phyloP scores from a whole-genome alignment of 2,329 filamentous ascomycete genomes.

The Claviceps quebecensis region DNA sequence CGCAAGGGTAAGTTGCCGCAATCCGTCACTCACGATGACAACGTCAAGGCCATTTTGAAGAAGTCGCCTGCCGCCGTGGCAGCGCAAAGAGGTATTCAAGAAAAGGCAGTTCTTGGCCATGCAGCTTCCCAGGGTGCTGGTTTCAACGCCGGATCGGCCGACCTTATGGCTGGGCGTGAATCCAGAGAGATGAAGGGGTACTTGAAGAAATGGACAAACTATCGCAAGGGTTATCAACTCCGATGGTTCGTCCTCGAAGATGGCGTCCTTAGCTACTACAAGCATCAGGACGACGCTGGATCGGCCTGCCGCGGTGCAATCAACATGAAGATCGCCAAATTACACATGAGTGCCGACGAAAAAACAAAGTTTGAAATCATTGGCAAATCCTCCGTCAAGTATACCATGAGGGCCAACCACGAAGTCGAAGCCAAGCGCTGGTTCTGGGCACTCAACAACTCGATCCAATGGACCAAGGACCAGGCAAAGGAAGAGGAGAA shows the following conservation, averaged over 20 bases:
- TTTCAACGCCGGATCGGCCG: conserved; percentile 35
- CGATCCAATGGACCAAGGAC: conserved; percentile 96
- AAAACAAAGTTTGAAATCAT: conserved; percentile 97
- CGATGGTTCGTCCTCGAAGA: conserved; percentile 97
- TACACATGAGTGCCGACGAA: conserved; percentile 93
- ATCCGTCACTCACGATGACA: conserved; percentile 90
- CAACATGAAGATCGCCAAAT: conserved; percentile 91
- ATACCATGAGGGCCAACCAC: conserved; percentile 94
- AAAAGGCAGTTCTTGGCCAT: conserved; percentile 86
- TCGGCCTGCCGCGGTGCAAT: conserved; percentile 95
- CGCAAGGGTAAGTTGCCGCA: conserved; percentile 91
- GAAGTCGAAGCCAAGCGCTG: conserved; percentile 96
- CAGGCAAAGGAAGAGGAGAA: conserved; percentile 84
- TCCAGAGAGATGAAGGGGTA: conserved; percentile 97
- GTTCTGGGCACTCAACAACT: conserved; percentile 98
- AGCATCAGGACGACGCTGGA: conserved; percentile 93
- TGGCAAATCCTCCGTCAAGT: conserved; percentile 96
- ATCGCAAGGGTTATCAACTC: conserved; percentile 90
- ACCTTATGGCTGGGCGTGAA: conserved; percentile 63
- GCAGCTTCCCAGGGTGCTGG: conserved; percentile 41
- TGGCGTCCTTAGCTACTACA: conserved; percentile 95
- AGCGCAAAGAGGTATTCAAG: conserved; percentile 88
- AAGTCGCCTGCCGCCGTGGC: conserved; percentile 87
- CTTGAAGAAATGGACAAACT: conserved; percentile 99
- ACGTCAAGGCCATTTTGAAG: conserved; percentile 77